Base-by-base conservation (phyloP, 805 yeast genomes). In the Candida silvatica region DNA sequence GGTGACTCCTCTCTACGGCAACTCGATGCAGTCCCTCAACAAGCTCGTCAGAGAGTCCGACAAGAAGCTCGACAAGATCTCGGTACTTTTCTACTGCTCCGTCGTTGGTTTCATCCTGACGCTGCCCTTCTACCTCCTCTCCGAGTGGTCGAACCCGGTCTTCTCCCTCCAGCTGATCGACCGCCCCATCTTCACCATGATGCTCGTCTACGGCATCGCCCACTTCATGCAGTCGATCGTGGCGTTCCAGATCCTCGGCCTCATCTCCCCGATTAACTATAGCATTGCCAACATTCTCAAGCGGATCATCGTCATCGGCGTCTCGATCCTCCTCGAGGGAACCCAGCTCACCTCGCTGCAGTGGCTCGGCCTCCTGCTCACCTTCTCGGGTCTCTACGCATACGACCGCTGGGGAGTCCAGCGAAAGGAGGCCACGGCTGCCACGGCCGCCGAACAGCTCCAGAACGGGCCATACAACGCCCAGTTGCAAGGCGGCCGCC, bases 261-360 rank as follows among this genome's bases (percentile, higher is more conserved):
- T 70, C 45, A 66, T 81, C 17, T 68, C 80, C n/a, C 82, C 92
- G 4, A 80, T 82, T 31, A 80, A 79, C 51, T 82, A 82, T 54
- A 77, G 86, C 27, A 78, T 82, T 49, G 92, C 88, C 20, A 82
- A 78, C 52, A 81, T 82, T 33, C 54, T 80, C 57, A 82, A 82
- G 48, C 62, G 90, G 48, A 81, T 82, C 37, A 73, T 78, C 20
- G 79, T 81, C 31, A 82, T 82, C 37, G 56, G 74, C 17, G 72
- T 75, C 42, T 78, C 87, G 1, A 69, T 82, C 38, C 37, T 77
- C 2, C 69, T 80, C 67, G 90, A 81, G 52, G 72, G 77, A 20
- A 62, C 58, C 7, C 45, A 47, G n/a, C 49, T 67, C 27, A 54
- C 52, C 20, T 37, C 50, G 12, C 42, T 49, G 15, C 80, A 74